Base-by-base conservation (phyloP, 1,284 basidiomycete genomes). In the Paramarasmius palmivorus region DNA sequence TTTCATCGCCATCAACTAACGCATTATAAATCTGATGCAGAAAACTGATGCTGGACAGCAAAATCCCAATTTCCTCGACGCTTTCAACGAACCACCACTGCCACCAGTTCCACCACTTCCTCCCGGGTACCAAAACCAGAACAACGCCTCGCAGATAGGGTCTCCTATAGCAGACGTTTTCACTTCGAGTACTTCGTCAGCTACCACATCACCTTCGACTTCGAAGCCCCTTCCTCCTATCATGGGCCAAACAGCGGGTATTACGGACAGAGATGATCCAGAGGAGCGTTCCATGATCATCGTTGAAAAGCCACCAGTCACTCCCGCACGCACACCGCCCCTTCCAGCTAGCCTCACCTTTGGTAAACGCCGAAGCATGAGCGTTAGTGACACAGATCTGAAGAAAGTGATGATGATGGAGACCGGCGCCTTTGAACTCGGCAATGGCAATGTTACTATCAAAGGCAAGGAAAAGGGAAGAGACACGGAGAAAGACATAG, bases 21-120 rank as follows among this genome's bases (percentile, higher is more conserved):
- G 46, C 49, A 48, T 59, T 50, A 57, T 62, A 51, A 63, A 53
- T 53, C 42, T 46, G 50, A 59, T 12, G 7, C 29, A 72, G 74
- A 68, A 74, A 73, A 79, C 81, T 59, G 69, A 81, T 65, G 69
- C 73, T 45, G 29, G 42, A n/a, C 25, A 53, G 68, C 69, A 51
- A 66, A 55, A 55, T 59, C 69, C 72, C 39, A 71, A 69, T 19
- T 59, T 81, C 53, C 71, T 76, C 54, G 73, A 76, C 62, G 74
- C 77, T 35, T 82, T 82, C 57, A 63, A 38, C 59, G 45, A 46
- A 46, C 44, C 25, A 46, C 44, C 44, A 2, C 25, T 78, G n/a
- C 88, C 87, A 23, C 87, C 88, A 17, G 84, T 90, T 0, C 88
- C 88, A 12, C 80, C 83, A n/a, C 63, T 91, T 56, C 88, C 88